Base-by-base conservation (phyloP, 228 moss, liverwort and hornwort genomes). In the Sphagnum magellanicum region DNA sequence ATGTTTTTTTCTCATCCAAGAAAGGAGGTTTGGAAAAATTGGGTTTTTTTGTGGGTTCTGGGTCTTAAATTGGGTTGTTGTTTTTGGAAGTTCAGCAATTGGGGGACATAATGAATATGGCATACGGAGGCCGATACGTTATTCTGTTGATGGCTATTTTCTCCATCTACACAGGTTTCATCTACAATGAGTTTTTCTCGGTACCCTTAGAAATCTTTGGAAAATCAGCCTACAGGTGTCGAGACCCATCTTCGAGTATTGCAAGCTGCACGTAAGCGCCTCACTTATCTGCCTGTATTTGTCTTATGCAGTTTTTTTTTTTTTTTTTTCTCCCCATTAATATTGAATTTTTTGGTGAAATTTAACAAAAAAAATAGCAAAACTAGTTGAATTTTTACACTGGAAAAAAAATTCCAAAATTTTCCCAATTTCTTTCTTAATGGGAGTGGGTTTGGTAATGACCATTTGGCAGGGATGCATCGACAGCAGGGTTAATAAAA, bases 51-150 rank as follows among this genome's bases (percentile, higher is more conserved):
- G 32, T 32, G 32, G 32, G 32, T 32, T 32, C 32, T 32, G 32
- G 32, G 32, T 32, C 32, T 32, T 32, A 32, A 32, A 32, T 32
- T 32, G 32, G 32, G 32, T 32, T 32, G 32, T 32, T 32, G 32
- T 32, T 32, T 32, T 32, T 32, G 32, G 32, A 32, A 32, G 32
- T 76, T 79, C 86, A 98, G 94, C 93, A 93, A 93, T 72, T 98
- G 32, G 93, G 93, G 58, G 92, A 98, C 50, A 93, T 92, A 50
- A 91, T 98, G 94, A 87, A 94, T 66, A 98, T 98, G 94, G 93
- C 98, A 5, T 98, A 87, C 76, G 88, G 85, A 65, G 98, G 98
- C 70, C 85, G 98, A 68, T 98, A 98, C 76, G 91, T 98, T 58
- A 93, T 98, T 65, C 81, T 98, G 52, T 71, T 98, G 75, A 98